Evolutionary conservation across 2,329 filamentous ascomycete species (phyloP).

Genomic region (Aspergillus aculeatinus): DNA sequence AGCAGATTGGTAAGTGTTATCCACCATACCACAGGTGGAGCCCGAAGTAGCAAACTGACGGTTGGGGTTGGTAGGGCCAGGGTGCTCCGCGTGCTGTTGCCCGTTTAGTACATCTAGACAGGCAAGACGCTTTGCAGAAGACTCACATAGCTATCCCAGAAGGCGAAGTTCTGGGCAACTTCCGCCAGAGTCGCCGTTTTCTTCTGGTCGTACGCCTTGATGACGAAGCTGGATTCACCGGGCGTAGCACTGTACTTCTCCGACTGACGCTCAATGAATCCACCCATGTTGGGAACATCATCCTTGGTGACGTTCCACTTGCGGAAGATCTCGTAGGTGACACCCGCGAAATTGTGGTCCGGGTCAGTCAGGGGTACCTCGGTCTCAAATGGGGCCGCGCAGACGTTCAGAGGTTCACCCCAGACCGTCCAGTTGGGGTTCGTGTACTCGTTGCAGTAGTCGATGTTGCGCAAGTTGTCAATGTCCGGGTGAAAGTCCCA

Average conservation of each 20-base stretch:
- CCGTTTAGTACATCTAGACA: conserved; percentile 5
- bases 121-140: not conserved
- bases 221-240: conserved; percentile 37
- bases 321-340: conserved; percentile 40
- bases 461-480: conserved; percentile 35
- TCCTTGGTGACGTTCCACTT: conserved; percentile 38
- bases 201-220: conserved; percentile 39
- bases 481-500: conserved; percentile 40
- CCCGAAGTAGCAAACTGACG: conserved; percentile 42
- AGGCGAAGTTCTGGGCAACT: conserved; percentile 39
- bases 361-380: conserved; percentile 39
- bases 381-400: conserved; percentile 35
- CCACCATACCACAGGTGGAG: conserved; percentile 34
- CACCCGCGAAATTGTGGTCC: conserved; percentile 35
- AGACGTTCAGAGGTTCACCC: conserved; percentile 37
- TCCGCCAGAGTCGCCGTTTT: conserved; percentile 36
- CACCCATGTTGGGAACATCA: conserved; percentile 39
- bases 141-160: conserved; percentile 39
- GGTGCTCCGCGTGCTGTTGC: conserved; percentile 35
- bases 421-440: conserved; percentile 41
- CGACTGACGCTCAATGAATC: conserved; percentile 42
- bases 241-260: conserved; percentile 38
- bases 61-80: conserved; percentile 44
- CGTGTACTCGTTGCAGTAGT: conserved; percentile 41
- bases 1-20: conserved; percentile 33